Evolutionary conservation across 495 filamentous ascomycete species (phyloP), one percentile per base, ranked within the genome.

Genomic region (Aspergillus sclerotioniger): DNA sequence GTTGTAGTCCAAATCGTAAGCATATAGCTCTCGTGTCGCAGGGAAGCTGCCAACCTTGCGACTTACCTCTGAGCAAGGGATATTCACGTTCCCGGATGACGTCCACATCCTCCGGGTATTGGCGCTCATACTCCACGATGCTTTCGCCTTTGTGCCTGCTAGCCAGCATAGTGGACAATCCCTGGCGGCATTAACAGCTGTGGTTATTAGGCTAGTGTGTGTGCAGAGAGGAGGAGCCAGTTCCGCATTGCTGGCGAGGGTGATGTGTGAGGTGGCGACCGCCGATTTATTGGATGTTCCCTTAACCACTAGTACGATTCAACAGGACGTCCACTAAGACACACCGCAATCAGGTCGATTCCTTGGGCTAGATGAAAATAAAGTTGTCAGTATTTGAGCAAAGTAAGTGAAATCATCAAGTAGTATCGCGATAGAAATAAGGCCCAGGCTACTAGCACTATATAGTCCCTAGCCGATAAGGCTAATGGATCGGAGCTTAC

Each of bases 11-110:
- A 49, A 64, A 39, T 20, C 35, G 32, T 29, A 39, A 33, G 19
- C 33, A 31, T n/a, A 21, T 1, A 41, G 46, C 49, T 13, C 39
- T 51, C 8, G 21, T 13, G 13, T 39, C n/a, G 44, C 2, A 17
- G n/a, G 9, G 20, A 25, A 41, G 12, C 6, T 44, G 33, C 16
- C 17, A 20, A 17, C 25, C 6, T 25, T 31, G 39, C 33, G 46
- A 55, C 72, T 67, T 76, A 90, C 92, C 88, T 70, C 82, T 80
- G n/a, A 96, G 77, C 80, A 90, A 86, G 31, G 93, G 93, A 76
- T 91, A 98, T 63, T 98, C 89, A 3, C 75, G 64, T 20, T 80
- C 70, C 58, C 92, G 82, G 53, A 96, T 81, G 8, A 61, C 65
- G 63, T 94, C 89, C 35, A 96, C 78, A 61, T 80, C 72, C 29